phyloP scores from a whole-genome alignment of 768 basidiomycete species.

The Neoboletus brunneissimus region DNA sequence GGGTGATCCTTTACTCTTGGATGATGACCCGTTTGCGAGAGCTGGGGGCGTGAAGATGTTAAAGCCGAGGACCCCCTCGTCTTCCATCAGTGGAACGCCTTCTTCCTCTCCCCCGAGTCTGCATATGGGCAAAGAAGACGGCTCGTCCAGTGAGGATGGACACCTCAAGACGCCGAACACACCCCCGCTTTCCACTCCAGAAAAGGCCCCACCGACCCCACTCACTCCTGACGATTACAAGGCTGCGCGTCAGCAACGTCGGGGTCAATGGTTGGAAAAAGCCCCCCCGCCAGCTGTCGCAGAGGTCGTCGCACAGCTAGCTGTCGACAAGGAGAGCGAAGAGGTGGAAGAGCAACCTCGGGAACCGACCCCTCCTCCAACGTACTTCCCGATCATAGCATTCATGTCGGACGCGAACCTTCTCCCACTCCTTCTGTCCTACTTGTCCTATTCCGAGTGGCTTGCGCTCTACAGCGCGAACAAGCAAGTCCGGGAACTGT shows the following conservation, averaged over 20 bases:
- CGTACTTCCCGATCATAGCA: conserved; percentile 49
- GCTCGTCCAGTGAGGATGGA: conserved; percentile 8
- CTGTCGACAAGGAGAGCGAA: conserved; percentile 11
- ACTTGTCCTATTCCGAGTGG: conserved; percentile 74
- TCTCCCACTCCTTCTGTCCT: conserved; percentile 52
- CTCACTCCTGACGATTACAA: conserved; percentile 40
- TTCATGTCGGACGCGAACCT: conserved; percentile 56
- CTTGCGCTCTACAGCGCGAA: conserved; percentile 55
- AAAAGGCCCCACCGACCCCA: conserved; percentile 11
- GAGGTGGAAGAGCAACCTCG: conserved; percentile 15
- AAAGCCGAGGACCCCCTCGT: conserved; percentile 15
- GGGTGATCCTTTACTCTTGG: conserved; percentile 28
- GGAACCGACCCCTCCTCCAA: conserved; percentile 25
- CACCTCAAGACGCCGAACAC: background rate
- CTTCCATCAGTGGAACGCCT: background rate
- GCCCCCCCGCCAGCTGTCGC: conserved; percentile 35
- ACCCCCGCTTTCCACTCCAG: background rate
- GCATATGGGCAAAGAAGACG: conserved; percentile 3
- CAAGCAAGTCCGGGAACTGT: conserved; percentile 51
- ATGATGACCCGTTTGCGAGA: conserved; percentile 49
- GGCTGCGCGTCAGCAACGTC: conserved; percentile 38
- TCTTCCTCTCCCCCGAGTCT: background rate
- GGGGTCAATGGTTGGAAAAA: conserved; percentile 42
- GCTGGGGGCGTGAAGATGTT: conserved; percentile 51
- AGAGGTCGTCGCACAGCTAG: conserved; percentile 26